Base-by-base conservation (phyloP, 768 basidiomycete species). In the Amanita pseudoporphyria region DNA sequence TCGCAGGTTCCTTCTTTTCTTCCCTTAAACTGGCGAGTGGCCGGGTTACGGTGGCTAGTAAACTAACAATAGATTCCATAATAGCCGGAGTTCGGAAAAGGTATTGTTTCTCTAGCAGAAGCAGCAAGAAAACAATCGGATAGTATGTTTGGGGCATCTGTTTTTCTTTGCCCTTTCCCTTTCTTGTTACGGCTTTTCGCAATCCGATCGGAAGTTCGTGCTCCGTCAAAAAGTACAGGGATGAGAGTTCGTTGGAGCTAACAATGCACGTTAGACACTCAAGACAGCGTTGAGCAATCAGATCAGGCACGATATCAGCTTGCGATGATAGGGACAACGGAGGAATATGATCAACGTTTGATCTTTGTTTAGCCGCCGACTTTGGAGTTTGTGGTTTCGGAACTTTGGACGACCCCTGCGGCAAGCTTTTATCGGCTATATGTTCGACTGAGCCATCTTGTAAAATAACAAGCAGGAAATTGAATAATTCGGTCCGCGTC, bases 111-210 rank as follows among this genome's bases (percentile, higher is more conserved):
- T 97, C 94, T 45, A 99, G 74, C 10, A 99, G 74, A 26, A 87
- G 79, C 21, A 99, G 76, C 4, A 99, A 71, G 6, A 94, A 74
- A 45, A 95, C 91, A 48, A 99, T 82, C 5, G 95, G 95, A 63
- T 86, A 96, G 56, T 94, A 86, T 0, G 84, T 84, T 58, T 87
- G 86, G 0, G 85, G 72, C 2, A 70, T 69, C 56, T 83, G 84
- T 59, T 87, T 91, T 62, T 97, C 94, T 64, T 96, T 97, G 18
- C 91, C 94, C 66, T 96, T 97, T 7, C 92, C 93, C 65, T 96
- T 96, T 66, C 86, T 89, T 16, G 78, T 77, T 6, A 74, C 66
- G 10, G 72, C 64, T 56, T 81, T 78, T 54, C 81, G 80, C 13
- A 94, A 73, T 39, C 86, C 84, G n/a, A 73, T 74, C 5, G 87